phyloP scores from a whole-genome alignment of 2,329 filamentous ascomycete genomes.

The Diaporthe australafricana region DNA sequence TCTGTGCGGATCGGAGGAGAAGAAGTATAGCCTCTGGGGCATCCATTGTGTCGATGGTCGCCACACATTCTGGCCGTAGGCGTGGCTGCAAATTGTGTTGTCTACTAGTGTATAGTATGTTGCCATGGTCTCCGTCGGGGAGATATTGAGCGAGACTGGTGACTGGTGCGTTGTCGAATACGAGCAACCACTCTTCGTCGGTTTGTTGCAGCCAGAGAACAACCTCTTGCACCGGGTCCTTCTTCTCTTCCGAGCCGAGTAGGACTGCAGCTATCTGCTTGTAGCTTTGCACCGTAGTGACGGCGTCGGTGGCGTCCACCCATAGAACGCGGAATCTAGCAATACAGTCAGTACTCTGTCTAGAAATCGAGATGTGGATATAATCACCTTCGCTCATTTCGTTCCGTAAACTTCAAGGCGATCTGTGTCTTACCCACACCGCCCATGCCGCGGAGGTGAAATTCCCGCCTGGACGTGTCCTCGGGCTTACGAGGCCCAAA shows the following conservation, averaged over 20 bases:
- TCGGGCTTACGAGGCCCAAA: slow-evolving; percentile 34
- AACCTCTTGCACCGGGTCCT: slow-evolving; percentile 32
- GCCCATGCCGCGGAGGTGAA: slow-evolving; percentile 44
- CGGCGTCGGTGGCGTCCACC: slow-evolving; percentile 43
- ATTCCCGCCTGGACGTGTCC: slow-evolving; percentile 37
- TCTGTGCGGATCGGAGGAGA: slow-evolving; percentile 33
- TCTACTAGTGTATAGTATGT: slow-evolving; percentile 46
- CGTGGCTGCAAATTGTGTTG: slow-evolving; percentile 14
- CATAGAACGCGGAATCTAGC: slow-evolving; percentile 35
- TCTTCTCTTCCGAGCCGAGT: slow-evolving; percentile 2
- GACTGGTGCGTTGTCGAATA: slow-evolving; percentile 46
- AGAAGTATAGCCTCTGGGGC: slow-evolving; percentile 38
- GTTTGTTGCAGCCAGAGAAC: slow-evolving; percentile 38
- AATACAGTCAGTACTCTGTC: background rate
- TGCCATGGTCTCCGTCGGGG: slow-evolving; percentile 40
- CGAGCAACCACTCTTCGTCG: slow-evolving; percentile 45
- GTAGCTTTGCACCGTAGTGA: slow-evolving; percentile 43
- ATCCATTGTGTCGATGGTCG: slow-evolving; percentile 35
- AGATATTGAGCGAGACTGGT: slow-evolving; percentile 33
- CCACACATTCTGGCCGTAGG: slow-evolving; percentile 26
- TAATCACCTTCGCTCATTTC: slow-evolving; percentile 38
- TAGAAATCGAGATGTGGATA: background rate
- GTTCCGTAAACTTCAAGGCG: slow-evolving; percentile 43
- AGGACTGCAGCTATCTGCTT: slow-evolving; percentile 36
- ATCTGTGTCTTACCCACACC: slow-evolving; percentile 49